Conservation (phyloP, 495 filamentous ascomycete species). For the Aspergillus olivimuriae region DNA sequence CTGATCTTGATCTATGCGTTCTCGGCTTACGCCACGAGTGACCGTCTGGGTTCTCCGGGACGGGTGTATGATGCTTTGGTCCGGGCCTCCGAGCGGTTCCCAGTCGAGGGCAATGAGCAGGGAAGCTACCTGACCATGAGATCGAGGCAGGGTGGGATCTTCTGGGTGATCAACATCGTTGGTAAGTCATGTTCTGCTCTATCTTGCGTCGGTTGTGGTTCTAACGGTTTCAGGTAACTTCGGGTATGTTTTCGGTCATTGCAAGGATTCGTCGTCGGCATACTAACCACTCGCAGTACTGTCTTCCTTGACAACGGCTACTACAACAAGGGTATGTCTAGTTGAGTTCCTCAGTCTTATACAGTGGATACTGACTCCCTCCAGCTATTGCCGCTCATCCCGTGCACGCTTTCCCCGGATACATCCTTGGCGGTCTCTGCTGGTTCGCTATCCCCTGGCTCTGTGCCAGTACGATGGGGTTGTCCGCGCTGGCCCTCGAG, state of each 20-base stretch:
- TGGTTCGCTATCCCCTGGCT: slow-evolving; percentile 99
- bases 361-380: too few relatives aligned
- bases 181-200: slow-evolving; percentile 52
- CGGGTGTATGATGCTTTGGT: slow-evolving; percentile 78
- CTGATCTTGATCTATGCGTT: slow-evolving; percentile 91
- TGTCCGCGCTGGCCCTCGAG: slow-evolving; percentile 82
- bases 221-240: slow-evolving; percentile 26
- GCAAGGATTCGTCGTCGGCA: background rate
- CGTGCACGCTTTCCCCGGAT: slow-evolving; percentile 85
- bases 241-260: slow-evolving; percentile 14
- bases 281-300: slow-evolving; percentile 39
- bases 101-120: slow-evolving; percentile 76
- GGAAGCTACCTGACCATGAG: slow-evolving; percentile 91
- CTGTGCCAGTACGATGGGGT: slow-evolving; percentile 85
- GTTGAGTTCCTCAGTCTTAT: too few relatives aligned
- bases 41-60: slow-evolving; percentile 69
- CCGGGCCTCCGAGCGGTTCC: slow-evolving; percentile 61
- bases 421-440: slow-evolving; percentile 80
- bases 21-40: slow-evolving; percentile 73
- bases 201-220: too few relatives aligned
- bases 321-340: slow-evolving; percentile 71
- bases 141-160: slow-evolving; percentile 80
- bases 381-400: slow-evolving; percentile 81
- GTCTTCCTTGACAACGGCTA: slow-evolving; percentile 79
- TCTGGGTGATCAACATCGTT: slow-evolving; percentile 94